These are phyloP conservation scores for Pezicula radicicola DNA, from an alignment of 2,329 filamentous ascomycete species.

Conservation along the genomic window DNA sequence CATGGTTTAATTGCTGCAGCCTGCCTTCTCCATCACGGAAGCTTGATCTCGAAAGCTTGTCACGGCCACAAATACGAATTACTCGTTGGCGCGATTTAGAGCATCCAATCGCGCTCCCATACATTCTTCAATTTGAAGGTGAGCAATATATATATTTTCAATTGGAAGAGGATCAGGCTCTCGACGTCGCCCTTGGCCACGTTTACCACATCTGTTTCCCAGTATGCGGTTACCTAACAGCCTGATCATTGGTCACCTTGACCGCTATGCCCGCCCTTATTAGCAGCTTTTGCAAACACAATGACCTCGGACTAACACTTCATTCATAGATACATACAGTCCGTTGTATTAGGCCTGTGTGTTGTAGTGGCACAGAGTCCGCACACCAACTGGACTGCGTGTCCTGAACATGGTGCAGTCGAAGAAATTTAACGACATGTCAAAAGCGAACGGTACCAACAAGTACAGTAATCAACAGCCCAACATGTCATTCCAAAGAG, in stretches of 20 bases:
- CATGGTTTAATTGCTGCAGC: slow-evolving; percentile 10
- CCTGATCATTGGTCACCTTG: too few species aligned
- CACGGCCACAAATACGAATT: slow-evolving; percentile 10
- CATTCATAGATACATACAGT: not conserved
- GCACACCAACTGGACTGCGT: not conserved
- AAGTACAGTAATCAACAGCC: slow-evolving; percentile 44
- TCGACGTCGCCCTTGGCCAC: too few species aligned
- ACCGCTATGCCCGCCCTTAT: too few species aligned
- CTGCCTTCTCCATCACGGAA: slow-evolving; percentile 14
- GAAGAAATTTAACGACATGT: slow-evolving; percentile 30
- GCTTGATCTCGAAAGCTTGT: slow-evolving; percentile 15
- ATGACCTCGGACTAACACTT: not conserved
- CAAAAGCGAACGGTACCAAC: slow-evolving; percentile 37
- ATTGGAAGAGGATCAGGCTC: too few species aligned
- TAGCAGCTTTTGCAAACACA: too few species aligned
- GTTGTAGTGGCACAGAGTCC: not conserved
- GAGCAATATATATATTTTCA: not conserved
- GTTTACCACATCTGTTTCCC: too few species aligned
- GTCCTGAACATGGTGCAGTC: slow-evolving; percentile 60
- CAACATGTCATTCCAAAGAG: slow-evolving; percentile 58
- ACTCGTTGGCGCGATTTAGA: slow-evolving; percentile 15
- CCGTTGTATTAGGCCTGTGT: not conserved
- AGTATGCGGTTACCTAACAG: too few species aligned
- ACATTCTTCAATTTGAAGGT: not conserved
- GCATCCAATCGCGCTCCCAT: slow-evolving; percentile 3